phyloP scores from a whole-genome alignment of 1,139 yeast species.

The Suhomyces atakaporum region DNA sequence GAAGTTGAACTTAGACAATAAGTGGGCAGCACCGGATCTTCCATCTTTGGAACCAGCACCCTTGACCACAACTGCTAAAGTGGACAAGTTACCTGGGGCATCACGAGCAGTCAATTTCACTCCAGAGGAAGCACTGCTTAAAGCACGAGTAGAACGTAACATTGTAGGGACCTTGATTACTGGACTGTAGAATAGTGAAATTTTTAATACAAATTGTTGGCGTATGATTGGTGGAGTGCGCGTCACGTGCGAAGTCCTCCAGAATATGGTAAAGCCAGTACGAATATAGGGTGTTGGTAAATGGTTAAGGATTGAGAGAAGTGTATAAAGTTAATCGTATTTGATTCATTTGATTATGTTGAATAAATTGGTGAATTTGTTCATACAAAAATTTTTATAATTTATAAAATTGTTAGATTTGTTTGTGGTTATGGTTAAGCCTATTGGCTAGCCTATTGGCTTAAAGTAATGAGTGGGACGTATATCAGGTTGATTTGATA shows the following conservation, averaged over 20 bases:
- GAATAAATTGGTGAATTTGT: too few species aligned
- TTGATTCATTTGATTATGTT: too few species aligned
- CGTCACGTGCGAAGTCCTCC: constrained; percentile 2
- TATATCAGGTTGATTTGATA: too few species aligned
- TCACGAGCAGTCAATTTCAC: constrained; percentile 51
- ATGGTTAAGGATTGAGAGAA: too few species aligned
- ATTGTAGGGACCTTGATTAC: constrained; percentile 5
- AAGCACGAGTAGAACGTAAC: constrained; percentile 36
- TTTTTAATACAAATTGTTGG: constrained; percentile 12
- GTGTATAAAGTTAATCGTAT: too few species aligned
- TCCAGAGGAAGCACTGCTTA: constrained; percentile 43
- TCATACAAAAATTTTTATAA: too few species aligned
- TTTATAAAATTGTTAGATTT: too few species aligned
- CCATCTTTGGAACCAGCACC: constrained; percentile 83
- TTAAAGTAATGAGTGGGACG: too few species aligned
- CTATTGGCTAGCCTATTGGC: too few species aligned
- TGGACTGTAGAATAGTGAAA: constrained; percentile 9
- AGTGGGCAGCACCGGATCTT: constrained; percentile 83
- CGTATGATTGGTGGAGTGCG: constrained; percentile 11
- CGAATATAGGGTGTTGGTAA: too few species aligned
- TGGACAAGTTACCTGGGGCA: constrained; percentile 64
- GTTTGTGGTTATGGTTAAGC: too few species aligned
- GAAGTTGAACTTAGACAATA: constrained; percentile 82
- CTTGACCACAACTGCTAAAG: constrained; percentile 70
- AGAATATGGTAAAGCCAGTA: not conserved